Base-by-base conservation (phyloP, 768 basidiomycete species). In the Amanita inopinata region DNA sequence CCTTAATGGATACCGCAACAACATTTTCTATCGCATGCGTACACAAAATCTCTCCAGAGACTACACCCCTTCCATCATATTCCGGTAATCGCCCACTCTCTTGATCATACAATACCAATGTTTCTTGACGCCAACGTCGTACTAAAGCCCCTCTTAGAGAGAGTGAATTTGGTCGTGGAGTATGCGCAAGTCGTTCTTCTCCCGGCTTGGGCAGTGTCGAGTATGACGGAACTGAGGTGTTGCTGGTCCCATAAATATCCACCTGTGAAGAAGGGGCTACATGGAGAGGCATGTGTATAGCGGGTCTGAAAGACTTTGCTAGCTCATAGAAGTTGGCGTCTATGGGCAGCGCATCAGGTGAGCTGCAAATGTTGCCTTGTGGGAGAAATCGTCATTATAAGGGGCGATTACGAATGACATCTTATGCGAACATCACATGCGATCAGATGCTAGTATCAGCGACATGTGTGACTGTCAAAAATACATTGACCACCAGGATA, bases 101-200 rank as follows among this genome's bases (percentile, higher is more conserved):
- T 33, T 67, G 66, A 36, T 63, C 60, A 33, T 59, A 57, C 33
- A 69, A 54, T 12, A 65, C 61, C 18, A 71, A 47, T 0, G 61
- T 66, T 5, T 57, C 57, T 31, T 60, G 55, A 5, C 56, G 53
- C 63, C 64, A 67, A 7, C 50, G 39, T 37, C 57, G 60, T 3
- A 56, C 53, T 39, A 62, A 56, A 14, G 51, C 59, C 23, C 61
- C 61, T 2, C 47, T 40, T 20, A 41, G 43, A 11, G 53, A 37
- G 8, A 23, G 28, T 10, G 46, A 43, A 5, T 58, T 57, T 19
- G 51, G 52, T 15, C 67, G 61, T 1, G 65, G 67, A 0, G 61
- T 65, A 24, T 55, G 64, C 18, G 64, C 61, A 15, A 71, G 47
- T 3, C 60, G 64, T 39, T 61, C 58, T 47, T 69, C 64, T 39